Conservation (phyloP, 345 rosid genomes). For the Microcos paniculata region DNA sequence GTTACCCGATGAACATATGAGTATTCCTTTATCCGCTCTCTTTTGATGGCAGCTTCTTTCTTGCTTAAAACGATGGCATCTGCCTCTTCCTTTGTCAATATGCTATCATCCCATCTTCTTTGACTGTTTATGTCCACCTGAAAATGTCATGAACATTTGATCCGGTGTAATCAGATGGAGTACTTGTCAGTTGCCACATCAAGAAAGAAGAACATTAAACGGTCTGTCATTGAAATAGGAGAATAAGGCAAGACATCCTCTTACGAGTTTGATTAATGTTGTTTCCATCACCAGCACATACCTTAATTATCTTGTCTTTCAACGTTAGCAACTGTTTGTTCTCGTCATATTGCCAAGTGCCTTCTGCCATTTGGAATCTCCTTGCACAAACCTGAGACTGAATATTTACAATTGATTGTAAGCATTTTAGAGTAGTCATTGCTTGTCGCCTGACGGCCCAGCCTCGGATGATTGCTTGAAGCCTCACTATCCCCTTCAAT, state of each 20-base stretch:
- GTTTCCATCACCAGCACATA: background rate
- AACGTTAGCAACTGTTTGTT: slow-evolving; percentile 40
- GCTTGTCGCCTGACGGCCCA: slow-evolving; percentile 81
- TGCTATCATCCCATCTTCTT: slow-evolving; percentile 85
- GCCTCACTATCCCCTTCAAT: slow-evolving; percentile 85
- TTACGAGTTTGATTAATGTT: background rate
- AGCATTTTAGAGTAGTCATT: slow-evolving; percentile 65
- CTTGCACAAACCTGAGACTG: slow-evolving; percentile 67
- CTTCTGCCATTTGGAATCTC: slow-evolving; percentile 46
- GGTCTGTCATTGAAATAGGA: background rate
- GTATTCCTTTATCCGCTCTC: slow-evolving; percentile 71
- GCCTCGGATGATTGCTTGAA: slow-evolving; percentile 89
- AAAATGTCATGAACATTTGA: slow-evolving; percentile 6
- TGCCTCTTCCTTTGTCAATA: slow-evolving; percentile 74
- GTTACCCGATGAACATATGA: slow-evolving; percentile 65
- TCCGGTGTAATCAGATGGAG: background rate
- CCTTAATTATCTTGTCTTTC: slow-evolving; percentile 63
- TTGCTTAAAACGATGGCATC: slow-evolving; percentile 58
- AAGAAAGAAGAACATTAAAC: slow-evolving; percentile 3
- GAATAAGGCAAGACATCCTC: background rate
- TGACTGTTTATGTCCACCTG: slow-evolving; percentile 68
- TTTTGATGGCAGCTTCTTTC: slow-evolving; percentile 65
- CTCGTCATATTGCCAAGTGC: slow-evolving; percentile 37
- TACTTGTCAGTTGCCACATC: background rate
- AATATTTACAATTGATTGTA: slow-evolving; percentile 80